A percentile compares a stretch with the other conserved stretches of the same genome.
These are phyloP conservation scores for Ramaria sp. DNA, from an alignment of 768 basidiomycete species.

Conservation along the genomic window DNA sequence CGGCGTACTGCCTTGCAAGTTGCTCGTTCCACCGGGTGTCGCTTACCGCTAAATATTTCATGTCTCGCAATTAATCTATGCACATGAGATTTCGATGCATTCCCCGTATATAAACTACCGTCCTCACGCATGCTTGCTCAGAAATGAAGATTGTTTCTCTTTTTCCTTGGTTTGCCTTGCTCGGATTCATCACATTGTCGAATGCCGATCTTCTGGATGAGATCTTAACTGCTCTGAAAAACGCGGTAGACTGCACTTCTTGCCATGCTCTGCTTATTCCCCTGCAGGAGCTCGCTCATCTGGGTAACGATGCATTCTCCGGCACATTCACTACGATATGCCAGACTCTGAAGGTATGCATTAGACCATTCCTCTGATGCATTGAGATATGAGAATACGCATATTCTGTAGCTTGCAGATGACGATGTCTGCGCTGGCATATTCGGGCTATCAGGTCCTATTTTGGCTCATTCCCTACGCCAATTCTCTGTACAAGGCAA, in stretches of 20 bases:
- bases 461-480: conserved; percentile 46
- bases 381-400: not conserved
- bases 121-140: not conserved
- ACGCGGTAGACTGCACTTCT: conserved; percentile 37
- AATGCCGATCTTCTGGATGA: conserved; percentile 11
- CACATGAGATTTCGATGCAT: too few relatives aligned
- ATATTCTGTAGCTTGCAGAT: conserved; percentile 34
- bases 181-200: not conserved
- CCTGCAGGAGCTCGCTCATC: conserved; percentile 32
- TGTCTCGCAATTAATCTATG: too few relatives aligned
- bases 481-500: conserved; percentile 34
- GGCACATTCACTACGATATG: conserved; percentile 34
- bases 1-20: too few relatives aligned
- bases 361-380: too few relatives aligned
- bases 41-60: too few relatives aligned
- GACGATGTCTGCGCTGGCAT: conserved; percentile 48
- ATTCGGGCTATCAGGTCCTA: conserved; percentile 40
- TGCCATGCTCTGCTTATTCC: conserved; percentile 42
- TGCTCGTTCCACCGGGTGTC: too few relatives aligned
- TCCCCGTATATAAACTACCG: too few relatives aligned
- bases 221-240: conserved; percentile 32
- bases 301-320: conserved; percentile 40
- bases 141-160: not conserved
- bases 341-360: conserved; percentile 28
- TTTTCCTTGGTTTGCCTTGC: not conserved